Evolutionary conservation across 148 eudicot genomes (phyloP), one percentile per base, ranked within the genome.

Genomic region (Simmondsia chinensis): DNA sequence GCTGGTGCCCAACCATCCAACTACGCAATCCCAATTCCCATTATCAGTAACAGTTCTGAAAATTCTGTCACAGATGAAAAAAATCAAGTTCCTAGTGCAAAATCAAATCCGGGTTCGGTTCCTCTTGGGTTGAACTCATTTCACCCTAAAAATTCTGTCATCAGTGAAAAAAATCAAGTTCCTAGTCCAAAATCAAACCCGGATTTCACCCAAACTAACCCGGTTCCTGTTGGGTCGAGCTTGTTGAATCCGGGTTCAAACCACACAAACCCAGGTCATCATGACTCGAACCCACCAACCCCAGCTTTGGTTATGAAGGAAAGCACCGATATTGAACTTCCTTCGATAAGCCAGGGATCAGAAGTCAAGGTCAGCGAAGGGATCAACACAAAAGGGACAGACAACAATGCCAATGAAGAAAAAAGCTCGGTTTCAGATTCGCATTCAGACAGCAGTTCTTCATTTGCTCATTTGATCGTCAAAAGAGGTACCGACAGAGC

Each of bases 1-100:
- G 77, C 79, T 11, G 81, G 76, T 2, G 27, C 80, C 21, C 81
- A 77, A 20, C 74, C 76, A 2, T 0, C 56, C 4, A 34, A 42
- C 51, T 21, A 43, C 9, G 52, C 49, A 9, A 46, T 68, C 47
- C 65, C 74, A 9, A 9, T 59, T 50, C 61, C 71, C n/a, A 10
- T 31, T 1, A 23, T 20, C 21, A 66, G 52, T 21, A 38, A 25
- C 16, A 26, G 43, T 9, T 48, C 70, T 21, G n/a, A 50, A 23
- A 13, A 33, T 35, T 46, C 56, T 15, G 29, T 23, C 23, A 31
- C 47, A 28, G 33, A 14, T 39, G 22, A 9, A 11, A 20, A 16
- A 3, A 20, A 28, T 9, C 31, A 28, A 28, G 31, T 9, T 9
- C 31, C 31, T 28, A 5, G 6, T 28, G 9, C 9, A n/a, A n/a